Conservation (phyloP, 148 eudicot genomes). For the Spergularia bocconei region DNA sequence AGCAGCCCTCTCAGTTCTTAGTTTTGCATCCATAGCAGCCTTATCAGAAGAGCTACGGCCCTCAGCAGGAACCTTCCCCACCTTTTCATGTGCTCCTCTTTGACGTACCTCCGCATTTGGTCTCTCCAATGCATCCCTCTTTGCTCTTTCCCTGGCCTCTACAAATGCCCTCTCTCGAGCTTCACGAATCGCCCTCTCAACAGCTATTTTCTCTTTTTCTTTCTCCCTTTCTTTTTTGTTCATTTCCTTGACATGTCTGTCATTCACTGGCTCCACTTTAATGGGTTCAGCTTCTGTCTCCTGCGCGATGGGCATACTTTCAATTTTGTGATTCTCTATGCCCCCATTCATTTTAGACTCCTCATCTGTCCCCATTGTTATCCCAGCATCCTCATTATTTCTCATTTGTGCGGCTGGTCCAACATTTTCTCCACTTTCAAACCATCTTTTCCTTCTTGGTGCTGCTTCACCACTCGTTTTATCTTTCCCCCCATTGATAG, state of each 20-base stretch:
- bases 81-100: constrained; percentile 58
- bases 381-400: constrained; percentile 35
- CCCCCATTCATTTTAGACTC: constrained; percentile 28
- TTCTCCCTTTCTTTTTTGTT: constrained; percentile 56
- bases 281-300: constrained; percentile 30
- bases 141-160: constrained; percentile 82
- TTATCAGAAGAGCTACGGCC: constrained; percentile 50
- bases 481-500: constrained; percentile 26
- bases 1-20: constrained; percentile 89
- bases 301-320: constrained; percentile 24
- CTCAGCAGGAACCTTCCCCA: constrained; percentile 50
- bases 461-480: constrained; percentile 33
- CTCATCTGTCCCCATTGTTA: constrained; percentile 27
- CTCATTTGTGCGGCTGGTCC: constrained; percentile 28
- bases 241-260: constrained; percentile 40
- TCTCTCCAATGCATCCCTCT: constrained; percentile 80
- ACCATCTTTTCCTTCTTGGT: constrained; percentile 47
- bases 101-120: constrained; percentile 64
- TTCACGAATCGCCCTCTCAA: constrained; percentile 89
- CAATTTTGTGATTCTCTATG: constrained; percentile 21
- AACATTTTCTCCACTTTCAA: constrained; percentile 37
- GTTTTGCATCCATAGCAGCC: constrained; percentile 67
- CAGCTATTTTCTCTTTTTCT: constrained; percentile 68
- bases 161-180: constrained; percentile 95
- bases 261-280: constrained; percentile 27